Evolutionary conservation across 2,329 filamentous ascomycete species (phyloP).

Genomic region (Trichoderma oligosporum): DNA sequence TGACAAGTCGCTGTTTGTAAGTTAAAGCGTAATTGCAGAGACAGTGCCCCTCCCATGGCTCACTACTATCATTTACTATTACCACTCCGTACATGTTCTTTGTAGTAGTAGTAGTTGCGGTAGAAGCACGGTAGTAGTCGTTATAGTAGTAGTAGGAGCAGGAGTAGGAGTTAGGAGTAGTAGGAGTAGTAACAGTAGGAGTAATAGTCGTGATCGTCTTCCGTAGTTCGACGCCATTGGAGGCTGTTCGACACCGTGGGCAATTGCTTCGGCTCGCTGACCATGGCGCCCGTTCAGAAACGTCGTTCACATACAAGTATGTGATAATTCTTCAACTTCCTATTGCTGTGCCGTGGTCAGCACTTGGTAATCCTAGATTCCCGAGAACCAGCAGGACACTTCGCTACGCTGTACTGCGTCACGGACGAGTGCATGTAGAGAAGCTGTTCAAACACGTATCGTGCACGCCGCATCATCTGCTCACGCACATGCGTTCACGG

Average conservation of each 20-base stretch:
- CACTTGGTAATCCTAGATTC: not conserved
- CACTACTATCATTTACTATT: too few relatives aligned
- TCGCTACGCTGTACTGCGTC: not conserved
- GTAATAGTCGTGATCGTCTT: too few relatives aligned
- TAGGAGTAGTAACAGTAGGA: too few relatives aligned
- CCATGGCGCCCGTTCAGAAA: not conserved
- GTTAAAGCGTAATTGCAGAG: constrained; percentile 1
- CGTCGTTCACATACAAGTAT: not conserved
- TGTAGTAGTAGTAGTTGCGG: too few relatives aligned
- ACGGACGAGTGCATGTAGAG: not conserved
- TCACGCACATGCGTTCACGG: not conserved
- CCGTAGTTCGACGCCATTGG: not conserved
- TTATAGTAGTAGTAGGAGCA: too few relatives aligned
- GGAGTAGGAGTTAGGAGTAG: too few relatives aligned
- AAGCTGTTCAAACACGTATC: not conserved
- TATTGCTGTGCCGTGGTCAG: not conserved
- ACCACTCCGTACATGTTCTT: too few relatives aligned
- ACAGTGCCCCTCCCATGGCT: not conserved
- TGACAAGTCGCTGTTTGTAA: constrained; percentile 12
- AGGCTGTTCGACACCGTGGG: not conserved
- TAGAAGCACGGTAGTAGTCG: too few relatives aligned
- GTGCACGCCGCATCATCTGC: not conserved
- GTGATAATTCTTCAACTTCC: not conserved
- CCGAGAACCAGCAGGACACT: not conserved
- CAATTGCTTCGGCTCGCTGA: too few relatives aligned